Conservation (phyloP, 768 basidiomycete species). For the Lentinula aciculospora region DNA sequence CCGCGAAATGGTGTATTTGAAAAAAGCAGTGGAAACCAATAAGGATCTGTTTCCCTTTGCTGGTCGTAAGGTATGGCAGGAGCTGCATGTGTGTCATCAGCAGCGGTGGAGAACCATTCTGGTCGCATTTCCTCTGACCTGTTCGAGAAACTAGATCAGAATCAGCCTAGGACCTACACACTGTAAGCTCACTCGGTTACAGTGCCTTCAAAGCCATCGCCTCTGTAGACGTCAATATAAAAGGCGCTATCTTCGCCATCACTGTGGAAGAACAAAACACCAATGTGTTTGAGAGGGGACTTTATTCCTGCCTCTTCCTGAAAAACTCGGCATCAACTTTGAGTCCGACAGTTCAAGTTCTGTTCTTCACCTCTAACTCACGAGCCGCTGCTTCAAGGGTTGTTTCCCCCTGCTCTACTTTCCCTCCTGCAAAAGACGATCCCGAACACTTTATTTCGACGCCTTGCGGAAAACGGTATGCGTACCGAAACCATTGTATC, state of each 20-base stretch:
- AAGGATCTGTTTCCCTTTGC: conserved; percentile 57
- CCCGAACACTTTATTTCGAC: neutral
- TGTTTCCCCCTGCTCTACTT: conserved; percentile 73
- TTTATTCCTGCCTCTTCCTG: conserved; percentile 83
- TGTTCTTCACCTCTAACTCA: conserved; percentile 50
- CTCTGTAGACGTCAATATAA: conserved; percentile 69
- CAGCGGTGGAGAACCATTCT: conserved; percentile 53
- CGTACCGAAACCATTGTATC: conserved; percentile 82
- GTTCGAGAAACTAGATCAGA: neutral
- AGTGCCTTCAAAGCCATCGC: conserved; percentile 51
- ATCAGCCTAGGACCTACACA: neutral
- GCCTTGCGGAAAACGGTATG: neutral
- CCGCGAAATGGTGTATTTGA: conserved; percentile 32
- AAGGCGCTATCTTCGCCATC: conserved; percentile 54
- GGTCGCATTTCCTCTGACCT: conserved; percentile 90
- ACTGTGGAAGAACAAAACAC: conserved; percentile 58
- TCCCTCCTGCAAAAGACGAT: conserved; percentile 44
- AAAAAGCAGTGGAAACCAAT: conserved; percentile 66
- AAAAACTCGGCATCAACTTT: neutral
- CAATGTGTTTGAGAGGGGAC: conserved; percentile 57
- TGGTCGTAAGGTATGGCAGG: conserved; percentile 53
- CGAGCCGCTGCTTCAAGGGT: conserved; percentile 65
- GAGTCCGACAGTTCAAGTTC: neutral
- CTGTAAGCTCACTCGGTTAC: conserved; percentile 67
- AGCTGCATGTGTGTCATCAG: conserved; percentile 3